Conservation (phyloP, 352 stramenopile genomes). For the Globisporangium barbulae region DNA sequence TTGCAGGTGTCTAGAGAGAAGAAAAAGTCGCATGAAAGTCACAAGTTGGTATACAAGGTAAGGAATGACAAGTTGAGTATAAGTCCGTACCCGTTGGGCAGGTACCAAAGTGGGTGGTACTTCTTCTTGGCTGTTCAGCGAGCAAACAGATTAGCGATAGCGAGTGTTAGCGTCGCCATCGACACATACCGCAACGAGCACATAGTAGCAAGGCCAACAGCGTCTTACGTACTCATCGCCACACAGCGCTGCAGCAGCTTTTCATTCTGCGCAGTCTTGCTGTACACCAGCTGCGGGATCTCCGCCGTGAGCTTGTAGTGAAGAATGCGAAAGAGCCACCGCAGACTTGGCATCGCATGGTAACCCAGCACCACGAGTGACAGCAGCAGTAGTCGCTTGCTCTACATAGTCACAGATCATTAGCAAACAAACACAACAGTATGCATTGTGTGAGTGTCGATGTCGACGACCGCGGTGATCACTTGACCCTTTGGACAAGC, state of each 20-base stretch:
- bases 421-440: background rate
- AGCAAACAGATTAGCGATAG: background rate
- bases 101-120: constrained; percentile 53
- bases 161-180: constrained; percentile 16
- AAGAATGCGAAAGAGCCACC: constrained; percentile 6
- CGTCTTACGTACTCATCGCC: constrained; percentile 42
- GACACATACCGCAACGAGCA: too few relatives aligned
- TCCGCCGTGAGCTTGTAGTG: constrained; percentile 39
- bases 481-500: too few relatives aligned
- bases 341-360: constrained; percentile 2
- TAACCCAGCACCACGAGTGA: constrained; percentile 5
- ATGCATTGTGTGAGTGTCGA: too few relatives aligned
- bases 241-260: constrained; percentile 33
- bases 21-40: background rate
- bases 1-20: constrained; percentile 54
- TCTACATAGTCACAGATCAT: background rate
- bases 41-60: too few relatives aligned
- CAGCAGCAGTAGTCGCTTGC: constrained; percentile 2
- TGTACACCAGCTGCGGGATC: constrained; percentile 44
- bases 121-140: constrained; percentile 33
- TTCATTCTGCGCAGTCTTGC: constrained; percentile 30
- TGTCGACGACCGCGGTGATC: too few relatives aligned
- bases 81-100: constrained; percentile 45
- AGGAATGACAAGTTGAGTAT: background rate
- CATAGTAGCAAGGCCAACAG: too few relatives aligned